Conservation (phyloP, 768 basidiomycete species). For the Candolleomyces aberdarensis region DNA sequence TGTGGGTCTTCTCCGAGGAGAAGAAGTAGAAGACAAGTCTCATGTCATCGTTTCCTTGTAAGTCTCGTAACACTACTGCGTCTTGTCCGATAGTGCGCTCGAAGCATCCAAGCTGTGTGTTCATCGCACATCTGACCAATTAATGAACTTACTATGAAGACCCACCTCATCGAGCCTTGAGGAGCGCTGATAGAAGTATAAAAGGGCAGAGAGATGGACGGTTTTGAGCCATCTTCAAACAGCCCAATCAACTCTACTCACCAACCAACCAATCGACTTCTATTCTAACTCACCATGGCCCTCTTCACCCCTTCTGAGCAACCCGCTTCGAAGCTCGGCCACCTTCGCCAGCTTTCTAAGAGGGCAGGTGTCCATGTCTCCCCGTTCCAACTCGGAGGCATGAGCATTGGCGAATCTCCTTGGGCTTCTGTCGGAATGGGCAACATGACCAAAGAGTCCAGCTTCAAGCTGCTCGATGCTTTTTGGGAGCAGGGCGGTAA, state of each 20-base stretch:
- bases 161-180: too few species aligned
- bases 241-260: not conserved
- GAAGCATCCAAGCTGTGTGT: too few species aligned
- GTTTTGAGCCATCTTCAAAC: not conserved
- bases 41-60: too few species aligned
- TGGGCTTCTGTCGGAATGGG: slow-evolving; percentile 31
- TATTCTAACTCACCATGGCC: not conserved
- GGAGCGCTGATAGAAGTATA: too few species aligned
- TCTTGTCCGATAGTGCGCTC: too few species aligned
- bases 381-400: slow-evolving; percentile 45
- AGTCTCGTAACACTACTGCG: too few species aligned
- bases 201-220: not conserved
- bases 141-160: too few species aligned
- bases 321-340: slow-evolving; percentile 27
- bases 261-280: not conserved
- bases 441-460: slow-evolving; percentile 32
- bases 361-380: slow-evolving; percentile 46
- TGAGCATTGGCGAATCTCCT: slow-evolving; percentile 43
- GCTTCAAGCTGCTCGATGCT: slow-evolving; percentile 41
- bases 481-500: slow-evolving; percentile 39
- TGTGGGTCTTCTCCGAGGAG: too few species aligned
- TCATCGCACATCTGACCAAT: too few species aligned
- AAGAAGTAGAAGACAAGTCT: too few species aligned
- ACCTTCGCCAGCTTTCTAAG: slow-evolving; percentile 39
- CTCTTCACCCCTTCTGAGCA: slow-evolving; percentile 16